Evolutionary conservation across 2,329 filamentous ascomycete species (phyloP), one percentile per base, ranked within the genome.

Genomic region (Aspergillus felis): DNA sequence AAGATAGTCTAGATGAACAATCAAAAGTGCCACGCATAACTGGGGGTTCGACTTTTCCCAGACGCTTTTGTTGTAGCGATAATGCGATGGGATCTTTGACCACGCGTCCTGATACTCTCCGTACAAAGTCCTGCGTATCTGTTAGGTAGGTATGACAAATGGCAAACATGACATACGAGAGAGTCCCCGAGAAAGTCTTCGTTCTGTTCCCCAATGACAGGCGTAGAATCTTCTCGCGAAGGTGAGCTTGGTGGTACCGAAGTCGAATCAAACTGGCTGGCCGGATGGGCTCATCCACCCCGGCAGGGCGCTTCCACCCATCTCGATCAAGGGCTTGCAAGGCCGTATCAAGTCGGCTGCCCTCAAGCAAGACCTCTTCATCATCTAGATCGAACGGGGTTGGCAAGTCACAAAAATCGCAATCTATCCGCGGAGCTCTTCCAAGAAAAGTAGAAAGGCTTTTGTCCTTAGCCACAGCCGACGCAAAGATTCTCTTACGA

Each of bases 331-430:
- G 38, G 3, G 24, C 51, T 14, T 35, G 47, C 28, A 62, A 51
- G 17, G 56, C 62, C n/a, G 52, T 51, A 28, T 60, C 35, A 17
- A 55, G 49, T 50, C 50, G 6, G 8, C 41, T 25, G 0, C 61
- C 53, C 38, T 32, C 29, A 12, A 32, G 29, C 29, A 65, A 54
- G 14, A 69, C 60, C 10, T 66, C 64, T 3, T 68, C 66, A 47
- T 69, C 64, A 50, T 65, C 66, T 32, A 72, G 46, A 38, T 72
- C 68, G n/a, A 71, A 58, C 5, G 68, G 69, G 48, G 65, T 54
- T 25, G 48, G 29, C 7, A 64, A 59, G 50, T 70, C 64, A 56
- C 67, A 72, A 55, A 70, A 72, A 29, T 62, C 62, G 56, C 63
- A 64, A 25, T 64, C 65, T 14, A 72, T 64, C 6, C 66, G 58